phyloP scores from a whole-genome alignment of 2,329 filamentous ascomycete species.

The Taxawa tesnikishii region DNA sequence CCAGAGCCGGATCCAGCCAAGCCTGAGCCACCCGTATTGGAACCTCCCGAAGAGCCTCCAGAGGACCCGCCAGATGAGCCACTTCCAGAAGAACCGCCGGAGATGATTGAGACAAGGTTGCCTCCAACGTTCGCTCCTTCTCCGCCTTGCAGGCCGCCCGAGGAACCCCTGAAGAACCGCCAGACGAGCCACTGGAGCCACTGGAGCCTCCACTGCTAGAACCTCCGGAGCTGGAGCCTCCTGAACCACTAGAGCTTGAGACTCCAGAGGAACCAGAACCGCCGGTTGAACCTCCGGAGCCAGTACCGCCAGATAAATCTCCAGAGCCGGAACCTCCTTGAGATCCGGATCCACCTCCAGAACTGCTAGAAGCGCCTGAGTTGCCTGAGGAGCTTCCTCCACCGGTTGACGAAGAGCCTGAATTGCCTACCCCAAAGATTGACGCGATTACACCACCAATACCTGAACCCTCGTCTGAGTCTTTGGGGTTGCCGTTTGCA shows the following conservation, averaged over 20 bases:
- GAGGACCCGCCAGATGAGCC: neutral
- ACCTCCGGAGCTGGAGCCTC: slow-evolving; percentile 4
- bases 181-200: slow-evolving; percentile 1
- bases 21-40: neutral
- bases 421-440: neutral
- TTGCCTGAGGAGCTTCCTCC: no score
- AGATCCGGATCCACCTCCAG: no score
- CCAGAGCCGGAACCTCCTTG: neutral
- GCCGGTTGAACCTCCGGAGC: slow-evolving; percentile 1
- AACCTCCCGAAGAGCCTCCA: slow-evolving; percentile 1
- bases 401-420: no score
- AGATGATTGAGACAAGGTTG: slow-evolving; percentile 1
- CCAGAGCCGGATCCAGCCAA: neutral
- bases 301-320: neutral
- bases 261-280: neutral
- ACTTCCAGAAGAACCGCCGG: neutral
- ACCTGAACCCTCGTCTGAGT: no score
- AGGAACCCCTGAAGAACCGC: no score
- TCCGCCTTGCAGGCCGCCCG: no score
- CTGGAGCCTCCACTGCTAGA: slow-evolving; percentile 1
- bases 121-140: neutral
- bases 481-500: no score
- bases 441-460: neutral
- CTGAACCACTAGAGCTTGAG: slow-evolving; percentile 3
- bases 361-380: no score